These are phyloP conservation scores for Neobulgaria alba DNA, from an alignment of 2,329 filamentous ascomycete species.

Conservation along the genomic window DNA sequence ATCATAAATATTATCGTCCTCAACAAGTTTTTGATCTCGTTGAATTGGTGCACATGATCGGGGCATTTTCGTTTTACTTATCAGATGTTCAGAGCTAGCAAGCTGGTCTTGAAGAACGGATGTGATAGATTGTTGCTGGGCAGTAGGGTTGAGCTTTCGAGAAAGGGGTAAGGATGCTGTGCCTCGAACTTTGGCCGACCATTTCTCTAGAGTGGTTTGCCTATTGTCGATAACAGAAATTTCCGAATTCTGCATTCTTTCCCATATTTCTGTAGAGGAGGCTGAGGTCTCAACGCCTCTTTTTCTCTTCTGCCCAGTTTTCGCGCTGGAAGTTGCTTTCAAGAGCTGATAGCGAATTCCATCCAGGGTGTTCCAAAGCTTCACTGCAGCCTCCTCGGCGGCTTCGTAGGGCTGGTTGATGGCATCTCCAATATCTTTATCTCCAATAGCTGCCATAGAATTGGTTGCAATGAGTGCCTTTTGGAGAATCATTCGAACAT, in stretches of 20 bases:
- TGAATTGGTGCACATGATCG: slow-evolving; percentile 71
- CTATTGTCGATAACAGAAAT: slow-evolving; percentile 49
- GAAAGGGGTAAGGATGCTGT: slow-evolving; percentile 47
- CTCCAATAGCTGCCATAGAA: slow-evolving; percentile 47
- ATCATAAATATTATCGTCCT: slow-evolving; percentile 68
- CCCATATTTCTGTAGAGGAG: slow-evolving; percentile 61
- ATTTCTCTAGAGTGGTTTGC: slow-evolving; percentile 73
- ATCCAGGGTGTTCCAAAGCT: slow-evolving; percentile 75
- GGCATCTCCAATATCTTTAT: slow-evolving; percentile 33
- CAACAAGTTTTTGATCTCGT: slow-evolving; percentile 44
- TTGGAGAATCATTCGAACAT: slow-evolving; percentile 85
- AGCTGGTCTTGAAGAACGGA: slow-evolving; percentile 62
- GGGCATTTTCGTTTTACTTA: slow-evolving; percentile 61
- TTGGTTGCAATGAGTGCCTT: slow-evolving; percentile 82
- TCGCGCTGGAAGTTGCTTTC: slow-evolving; percentile 35
- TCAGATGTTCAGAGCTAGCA: slow-evolving; percentile 53
- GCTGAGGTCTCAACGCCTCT: slow-evolving; percentile 44
- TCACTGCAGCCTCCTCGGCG: slow-evolving; percentile 77
- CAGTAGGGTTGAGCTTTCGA: slow-evolving; percentile 45
- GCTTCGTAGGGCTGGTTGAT: slow-evolving; percentile 51
- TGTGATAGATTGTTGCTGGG: slow-evolving; percentile 53
- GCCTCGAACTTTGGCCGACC: slow-evolving; percentile 71
- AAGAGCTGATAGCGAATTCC: slow-evolving; percentile 55
- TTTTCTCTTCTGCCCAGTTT: slow-evolving; percentile 54
- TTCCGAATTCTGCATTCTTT: slow-evolving; percentile 60